Evolutionary conservation across 768 basidiomycete genomes (phyloP).

Genomic region (Coprinopsis strossmayeri): DNA sequence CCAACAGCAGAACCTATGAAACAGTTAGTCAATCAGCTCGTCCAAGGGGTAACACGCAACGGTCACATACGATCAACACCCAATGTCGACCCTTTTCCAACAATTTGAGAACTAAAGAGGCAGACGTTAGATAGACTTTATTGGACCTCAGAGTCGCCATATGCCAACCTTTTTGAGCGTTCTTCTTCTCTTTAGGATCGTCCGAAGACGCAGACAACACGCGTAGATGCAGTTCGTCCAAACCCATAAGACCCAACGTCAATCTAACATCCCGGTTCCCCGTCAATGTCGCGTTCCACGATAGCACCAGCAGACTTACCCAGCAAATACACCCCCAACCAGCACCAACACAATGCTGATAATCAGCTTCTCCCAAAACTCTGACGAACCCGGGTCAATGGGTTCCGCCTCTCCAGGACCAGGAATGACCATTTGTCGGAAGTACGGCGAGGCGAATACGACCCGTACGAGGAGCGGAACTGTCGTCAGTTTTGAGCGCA

Average conservation of each 20-base stretch:
- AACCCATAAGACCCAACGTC: slow-evolving; percentile 89
- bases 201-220: slow-evolving; percentile 81
- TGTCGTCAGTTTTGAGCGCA: background rate
- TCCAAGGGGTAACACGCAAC: background rate
- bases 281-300: background rate
- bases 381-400: slow-evolving; percentile 41
- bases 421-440: background rate
- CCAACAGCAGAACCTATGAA: slow-evolving; percentile 69
- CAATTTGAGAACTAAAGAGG: slow-evolving; percentile 39
- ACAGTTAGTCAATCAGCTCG: background rate
- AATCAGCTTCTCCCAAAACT: slow-evolving; percentile 70
- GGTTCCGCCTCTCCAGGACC: slow-evolving; percentile 8
- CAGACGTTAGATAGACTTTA: slow-evolving; percentile 2
- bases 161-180: slow-evolving; percentile 62
- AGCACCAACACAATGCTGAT: slow-evolving; percentile 69
- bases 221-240: slow-evolving; percentile 85
- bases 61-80: slow-evolving; percentile 76
- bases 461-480: background rate
- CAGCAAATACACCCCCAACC: slow-evolving; percentile 87
- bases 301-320: slow-evolving; percentile 34
- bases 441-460: background rate
- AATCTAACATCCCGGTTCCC: slow-evolving; percentile 38
- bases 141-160: background rate
- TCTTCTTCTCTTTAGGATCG: slow-evolving; percentile 55
- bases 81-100: slow-evolving; percentile 75